Conservation (phyloP, 176 grass and related monocot genomes). For the Phoenix roebelenii region DNA sequence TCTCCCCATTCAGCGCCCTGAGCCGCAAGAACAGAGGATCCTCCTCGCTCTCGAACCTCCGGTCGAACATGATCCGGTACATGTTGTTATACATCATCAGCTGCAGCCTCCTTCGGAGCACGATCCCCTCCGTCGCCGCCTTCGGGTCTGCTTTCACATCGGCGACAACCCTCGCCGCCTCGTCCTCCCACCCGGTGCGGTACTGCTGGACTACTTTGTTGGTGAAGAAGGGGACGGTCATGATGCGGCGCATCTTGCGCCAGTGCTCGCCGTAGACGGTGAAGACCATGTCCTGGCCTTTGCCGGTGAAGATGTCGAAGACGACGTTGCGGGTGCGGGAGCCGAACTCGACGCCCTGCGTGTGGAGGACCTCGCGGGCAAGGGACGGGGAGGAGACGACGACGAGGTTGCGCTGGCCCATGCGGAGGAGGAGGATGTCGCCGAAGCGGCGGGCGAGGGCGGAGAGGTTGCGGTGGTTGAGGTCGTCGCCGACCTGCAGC, state of each 20-base stretch:
- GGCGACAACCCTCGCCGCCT: slow-evolving; percentile 56
- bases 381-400: slow-evolving; percentile 61
- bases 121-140: slow-evolving; percentile 40
- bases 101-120: slow-evolving; percentile 62
- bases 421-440: slow-evolving; percentile 74
- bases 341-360: slow-evolving; percentile 84
- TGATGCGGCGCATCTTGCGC: slow-evolving; percentile 90
- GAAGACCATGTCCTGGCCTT: slow-evolving; percentile 95
- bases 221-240: slow-evolving; percentile 92
- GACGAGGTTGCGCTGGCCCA: slow-evolving; percentile 76
- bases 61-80: slow-evolving; percentile 90
- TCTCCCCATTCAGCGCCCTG: slow-evolving; percentile 51
- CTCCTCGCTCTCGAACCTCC: slow-evolving; percentile 57
- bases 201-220: slow-evolving; percentile 34
- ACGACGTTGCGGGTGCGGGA: slow-evolving; percentile 87
- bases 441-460: slow-evolving; percentile 49
- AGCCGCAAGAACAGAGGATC: slow-evolving; percentile 63
- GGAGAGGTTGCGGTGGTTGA: slow-evolving; percentile 80
- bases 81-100: slow-evolving; percentile 97
- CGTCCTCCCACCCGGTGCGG: slow-evolving; percentile 49
- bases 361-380: slow-evolving; percentile 72
- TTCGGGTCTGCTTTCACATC: slow-evolving; percentile 36
- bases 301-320: slow-evolving; percentile 81
- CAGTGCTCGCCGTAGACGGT: slow-evolving; percentile 91
- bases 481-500: slow-evolving; percentile 87